Conservation (phyloP, 2,329 filamentous ascomycete genomes). For the Ophiostoma novo-ulmi region DNA sequence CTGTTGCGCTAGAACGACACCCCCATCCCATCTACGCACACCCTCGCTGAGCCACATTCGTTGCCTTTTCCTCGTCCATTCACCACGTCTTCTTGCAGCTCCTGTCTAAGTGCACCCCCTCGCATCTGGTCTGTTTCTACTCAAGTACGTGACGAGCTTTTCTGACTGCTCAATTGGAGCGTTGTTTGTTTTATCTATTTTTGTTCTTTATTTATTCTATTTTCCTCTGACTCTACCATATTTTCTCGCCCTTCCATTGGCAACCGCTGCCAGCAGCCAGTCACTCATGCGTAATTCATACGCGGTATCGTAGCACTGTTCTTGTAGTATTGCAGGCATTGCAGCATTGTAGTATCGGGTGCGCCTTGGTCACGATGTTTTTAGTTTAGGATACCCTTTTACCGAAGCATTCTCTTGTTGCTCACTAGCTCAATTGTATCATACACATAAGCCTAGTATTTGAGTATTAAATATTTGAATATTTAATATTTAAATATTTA, state of each 20-base stretch:
- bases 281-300: not conserved
- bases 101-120: too few species aligned
- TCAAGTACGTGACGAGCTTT: too few species aligned
- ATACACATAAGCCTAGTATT: too few species aligned
- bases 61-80: not conserved
- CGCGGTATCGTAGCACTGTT: not conserved
- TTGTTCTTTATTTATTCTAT: not conserved
- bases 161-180: not conserved
- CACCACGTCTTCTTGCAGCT: too few species aligned
- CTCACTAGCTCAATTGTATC: too few species aligned
- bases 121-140: too few species aligned
- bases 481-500: too few species aligned
- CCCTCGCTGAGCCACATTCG: not conserved
- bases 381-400: too few species aligned
- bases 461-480: too few species aligned
- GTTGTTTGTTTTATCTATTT: not conserved
- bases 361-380: too few species aligned
- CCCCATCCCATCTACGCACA: not conserved
- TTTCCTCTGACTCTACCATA: not conserved
- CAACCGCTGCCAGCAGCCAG: not conserved
- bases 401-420: too few species aligned
- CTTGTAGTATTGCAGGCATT: not conserved
- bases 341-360: too few species aligned
- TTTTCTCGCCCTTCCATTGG: conserved; percentile 11
- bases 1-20: not conserved